A percentile compares a stretch with the other conserved stretches of the same genome.
Evolutionary conservation across 2,329 filamentous ascomycete genomes (phyloP).

Genomic region (Fusarium ambrosium): DNA sequence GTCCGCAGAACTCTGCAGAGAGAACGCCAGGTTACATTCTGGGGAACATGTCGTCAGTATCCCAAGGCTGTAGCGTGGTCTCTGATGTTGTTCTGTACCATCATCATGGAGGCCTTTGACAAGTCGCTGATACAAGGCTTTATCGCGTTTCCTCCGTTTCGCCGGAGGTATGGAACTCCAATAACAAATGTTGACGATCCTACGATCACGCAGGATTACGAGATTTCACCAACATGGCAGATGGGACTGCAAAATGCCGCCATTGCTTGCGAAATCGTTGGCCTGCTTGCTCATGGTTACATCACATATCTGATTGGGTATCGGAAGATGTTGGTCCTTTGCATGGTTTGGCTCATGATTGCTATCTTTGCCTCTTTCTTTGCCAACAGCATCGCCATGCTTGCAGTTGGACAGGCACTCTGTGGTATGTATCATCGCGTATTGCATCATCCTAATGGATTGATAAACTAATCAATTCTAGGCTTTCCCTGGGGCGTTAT

Average conservation of each 20-base stretch:
- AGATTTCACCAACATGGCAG: conserved; percentile 50
- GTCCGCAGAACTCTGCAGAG: conserved; percentile 1
- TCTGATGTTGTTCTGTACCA: conserved; percentile 41
- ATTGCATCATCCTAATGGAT: not conserved
- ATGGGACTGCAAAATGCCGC: conserved; percentile 43
- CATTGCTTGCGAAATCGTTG: conserved; percentile 48
- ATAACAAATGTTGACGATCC: conserved; percentile 22
- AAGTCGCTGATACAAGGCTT: conserved; percentile 41
- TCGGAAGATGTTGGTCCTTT: conserved; percentile 55
- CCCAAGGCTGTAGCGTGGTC: conserved; percentile 46
- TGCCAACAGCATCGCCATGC: conserved; percentile 49
- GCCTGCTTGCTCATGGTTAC: conserved; percentile 57
- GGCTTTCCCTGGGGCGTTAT: conserved; percentile 53
- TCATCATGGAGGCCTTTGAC: conserved; percentile 46
- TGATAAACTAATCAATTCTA: not conserved
- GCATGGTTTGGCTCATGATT: conserved; percentile 51
- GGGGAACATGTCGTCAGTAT: conserved; percentile 37
- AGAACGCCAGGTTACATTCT: conserved; percentile 25
- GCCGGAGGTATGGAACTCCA: conserved; percentile 44
- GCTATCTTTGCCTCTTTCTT: conserved; percentile 58
- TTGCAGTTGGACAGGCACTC: conserved; percentile 53
- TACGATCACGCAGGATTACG: conserved; percentile 47
- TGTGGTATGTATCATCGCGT: conserved; percentile 32
- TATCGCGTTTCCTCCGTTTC: conserved; percentile 41
- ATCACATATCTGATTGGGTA: conserved; percentile 55